Base-by-base conservation (phyloP, 1,139 yeast genomes). In the Zygosaccharomyces sapae region DNA sequence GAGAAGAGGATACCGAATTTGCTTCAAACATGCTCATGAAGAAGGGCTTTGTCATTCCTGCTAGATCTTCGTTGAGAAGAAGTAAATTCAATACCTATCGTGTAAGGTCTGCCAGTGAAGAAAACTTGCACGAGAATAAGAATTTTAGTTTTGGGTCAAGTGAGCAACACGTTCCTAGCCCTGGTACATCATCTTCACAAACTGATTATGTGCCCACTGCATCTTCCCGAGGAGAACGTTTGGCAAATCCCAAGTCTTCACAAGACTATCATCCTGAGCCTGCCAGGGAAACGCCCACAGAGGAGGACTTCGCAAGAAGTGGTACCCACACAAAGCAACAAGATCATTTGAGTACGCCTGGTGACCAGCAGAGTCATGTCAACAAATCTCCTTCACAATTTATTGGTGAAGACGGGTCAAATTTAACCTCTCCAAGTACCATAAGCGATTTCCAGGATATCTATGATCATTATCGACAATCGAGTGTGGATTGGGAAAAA, bases 11-110 rank as follows among this genome's bases (percentile, higher is more conserved):
- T 8, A 22, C 41, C 22, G 60, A 58, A 36, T 59, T 50, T 47
- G 60, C 64, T 3, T 61, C 66, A 3, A 58, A 54, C 33, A 58
- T 57, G 53, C 47, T 60, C 4, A 55, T 54, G 47, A 58, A 57
- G 44, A 57, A 59, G 41, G 63, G 63, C 1, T 44, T 62, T 4
- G 49, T 56, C 5, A 55, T 61, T n/a, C 64, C 66, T 6, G 55
- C 54, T 16, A 57, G 67, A 40, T 64, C 66, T 5, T 59, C 65
- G 0, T 46, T 65, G 41, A 61, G 66, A 43, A 57, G 69, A 40
- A 58, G 63, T 38, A 59, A 58, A 44, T 60, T 59, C 44, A 59
- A 55, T 24, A 58, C 63, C 4, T 59, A 60, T 43, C 53, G 60
- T 41, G 55, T 53, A 29, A 53, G 57, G 40, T 45, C 48, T 38